Base-by-base conservation (phyloP, 148 eudicot genomes). In the Pharnaceum exiguum region DNA sequence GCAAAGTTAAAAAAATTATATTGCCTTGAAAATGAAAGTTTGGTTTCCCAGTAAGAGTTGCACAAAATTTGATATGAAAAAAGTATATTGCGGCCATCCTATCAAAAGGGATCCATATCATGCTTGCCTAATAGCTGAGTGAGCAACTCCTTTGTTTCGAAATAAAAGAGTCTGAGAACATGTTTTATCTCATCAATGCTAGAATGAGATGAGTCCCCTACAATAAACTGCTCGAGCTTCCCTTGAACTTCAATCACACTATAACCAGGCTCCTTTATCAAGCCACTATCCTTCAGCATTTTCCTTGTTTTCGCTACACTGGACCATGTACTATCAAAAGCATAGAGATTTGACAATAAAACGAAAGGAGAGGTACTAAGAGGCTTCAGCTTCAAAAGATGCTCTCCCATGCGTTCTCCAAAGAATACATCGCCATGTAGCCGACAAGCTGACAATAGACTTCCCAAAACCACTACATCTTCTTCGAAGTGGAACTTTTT, bases 401-500 rank as follows among this genome's bases (percentile, higher is more conserved):
- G 47, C 51, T 63, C 71, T n/a, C 77, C 79, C 30, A 71, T 15
- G 19, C 63, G 66, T 47, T 82, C 72, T 18, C 88, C 87, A 55
- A 58, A 38, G 5, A 26, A 39, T 26, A 65, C 63, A 37, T 68
- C 71, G 28, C 87, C 81, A 33, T 68, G 81, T 49, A 82, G 55
- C 46, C 83, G 74, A 26, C 83, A 73, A 2, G 87, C 77, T 26
- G 83, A 75, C 51, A 82, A 77, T 48, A 82, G 65, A 61, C 79
- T 75, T 22, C 83, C 78, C 27, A 79, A 65, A 54, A 82, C 68
- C 39, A 82, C 53, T 35, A 59, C 64, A 51, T 81, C 77, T 21
- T 70, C 55, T 30, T 71, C 69, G 53, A 67, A 66, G 21, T 59
- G 54, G 63, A 55, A 77, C 22, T 38, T 71, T 12, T 72, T 57